These are phyloP conservation scores for Candida orba DNA, from an alignment of 805 yeast species.

Conservation along the genomic window DNA sequence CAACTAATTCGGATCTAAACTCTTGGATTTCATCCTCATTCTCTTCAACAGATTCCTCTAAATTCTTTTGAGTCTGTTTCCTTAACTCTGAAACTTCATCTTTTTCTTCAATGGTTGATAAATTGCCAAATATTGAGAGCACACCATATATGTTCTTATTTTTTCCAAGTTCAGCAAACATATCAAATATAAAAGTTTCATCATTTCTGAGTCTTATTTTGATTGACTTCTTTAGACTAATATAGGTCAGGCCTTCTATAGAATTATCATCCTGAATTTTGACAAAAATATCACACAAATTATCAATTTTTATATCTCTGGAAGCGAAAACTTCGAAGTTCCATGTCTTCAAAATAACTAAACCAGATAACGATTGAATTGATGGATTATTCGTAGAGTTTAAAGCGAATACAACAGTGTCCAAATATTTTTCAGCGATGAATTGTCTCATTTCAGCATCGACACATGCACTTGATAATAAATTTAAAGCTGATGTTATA, in stretches of 20 bases:
- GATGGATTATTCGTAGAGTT: slow-evolving; percentile 12
- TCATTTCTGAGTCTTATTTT: slow-evolving; percentile 32
- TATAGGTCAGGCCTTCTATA: slow-evolving; percentile 44
- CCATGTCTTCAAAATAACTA: slow-evolving; percentile 54
- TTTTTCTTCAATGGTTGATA: slow-evolving; percentile 21
- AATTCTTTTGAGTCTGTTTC: slow-evolving; percentile 26
- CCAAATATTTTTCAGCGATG: slow-evolving; percentile 38
- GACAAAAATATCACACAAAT: slow-evolving; percentile 26
- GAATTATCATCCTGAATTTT: slow-evolving; percentile 15
- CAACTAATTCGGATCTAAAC: slow-evolving; percentile 18
- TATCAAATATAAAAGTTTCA: slow-evolving; percentile 26
- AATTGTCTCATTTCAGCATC: slow-evolving; percentile 42
- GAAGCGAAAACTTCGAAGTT: slow-evolving; percentile 30
- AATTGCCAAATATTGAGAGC: slow-evolving; percentile 27
- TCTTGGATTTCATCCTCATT: slow-evolving; percentile 10
- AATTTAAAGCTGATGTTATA: slow-evolving; percentile 23
- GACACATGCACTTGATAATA: slow-evolving; percentile 42
- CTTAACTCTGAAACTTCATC: slow-evolving; percentile 25
- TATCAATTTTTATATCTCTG: slow-evolving; percentile 24
- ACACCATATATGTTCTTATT: slow-evolving; percentile 25
- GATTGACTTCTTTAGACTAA: slow-evolving; percentile 35
- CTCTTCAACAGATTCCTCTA: slow-evolving; percentile 14
- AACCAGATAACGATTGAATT: slow-evolving; percentile 30
- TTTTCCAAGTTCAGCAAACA: slow-evolving; percentile 15
- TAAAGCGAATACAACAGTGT: slow-evolving; percentile 33